These are phyloP conservation scores for Monosporozyma unispora DNA, from an alignment of 805 yeast genomes.

Conservation along the genomic window DNA sequence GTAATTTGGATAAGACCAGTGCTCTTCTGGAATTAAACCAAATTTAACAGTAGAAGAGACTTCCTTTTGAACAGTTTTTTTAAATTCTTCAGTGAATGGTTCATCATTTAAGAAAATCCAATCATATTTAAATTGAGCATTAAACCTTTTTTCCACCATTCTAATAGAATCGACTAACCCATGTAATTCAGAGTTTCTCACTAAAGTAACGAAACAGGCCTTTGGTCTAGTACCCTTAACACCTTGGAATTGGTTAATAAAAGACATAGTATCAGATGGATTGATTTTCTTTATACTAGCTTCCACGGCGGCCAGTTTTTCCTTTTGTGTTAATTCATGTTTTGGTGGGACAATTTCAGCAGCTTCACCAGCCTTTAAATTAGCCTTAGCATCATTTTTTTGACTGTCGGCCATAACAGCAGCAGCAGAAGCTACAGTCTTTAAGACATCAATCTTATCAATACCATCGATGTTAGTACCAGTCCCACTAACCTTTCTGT, in stretches of 20 bases:
- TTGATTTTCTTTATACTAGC: neutral
- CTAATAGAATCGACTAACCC: slow-evolving; percentile 55
- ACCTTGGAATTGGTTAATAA: slow-evolving; percentile 13
- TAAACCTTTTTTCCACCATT: slow-evolving; percentile 72
- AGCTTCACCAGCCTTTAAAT: neutral
- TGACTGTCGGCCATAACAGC: neutral
- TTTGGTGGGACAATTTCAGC: neutral
- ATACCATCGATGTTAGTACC: slow-evolving; percentile 1
- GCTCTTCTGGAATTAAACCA: slow-evolving; percentile 65
- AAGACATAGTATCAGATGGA: slow-evolving; percentile 9
- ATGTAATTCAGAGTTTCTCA: slow-evolving; percentile 57
- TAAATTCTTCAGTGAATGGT: slow-evolving; percentile 66
- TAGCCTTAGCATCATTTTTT: neutral
- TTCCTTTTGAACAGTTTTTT: slow-evolving; percentile 39
- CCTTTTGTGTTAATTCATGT: neutral
- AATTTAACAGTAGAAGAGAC: slow-evolving; percentile 63
- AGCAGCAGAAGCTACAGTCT: neutral
- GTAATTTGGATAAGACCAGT: slow-evolving; percentile 82
- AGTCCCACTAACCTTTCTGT: neutral
- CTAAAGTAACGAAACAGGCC: slow-evolving; percentile 45
- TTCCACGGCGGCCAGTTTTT: neutral
- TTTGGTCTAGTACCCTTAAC: slow-evolving; percentile 19
- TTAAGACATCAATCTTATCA: slow-evolving; percentile 4
- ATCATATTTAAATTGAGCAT: slow-evolving; percentile 66
- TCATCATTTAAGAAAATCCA: slow-evolving; percentile 90